These are phyloP conservation scores for Mucor sp. DNA, from an alignment of 371 early-diverging fungal species.

Conservation along the genomic window DNA sequence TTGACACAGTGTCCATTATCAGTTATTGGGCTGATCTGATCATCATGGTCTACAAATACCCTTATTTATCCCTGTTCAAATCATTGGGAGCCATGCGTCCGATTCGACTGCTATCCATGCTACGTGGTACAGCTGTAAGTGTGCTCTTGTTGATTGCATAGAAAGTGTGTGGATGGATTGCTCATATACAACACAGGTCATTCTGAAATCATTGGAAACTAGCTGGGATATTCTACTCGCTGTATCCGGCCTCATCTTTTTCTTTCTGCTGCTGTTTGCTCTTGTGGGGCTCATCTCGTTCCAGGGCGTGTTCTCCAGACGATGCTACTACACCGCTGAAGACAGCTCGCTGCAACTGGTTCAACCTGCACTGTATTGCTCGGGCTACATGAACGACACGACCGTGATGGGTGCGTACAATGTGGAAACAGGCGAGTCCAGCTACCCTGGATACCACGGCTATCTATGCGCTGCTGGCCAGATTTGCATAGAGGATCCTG, in stretches of 20 bases:
- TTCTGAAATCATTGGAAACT: slow-evolving; percentile 55
- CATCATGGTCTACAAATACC: slow-evolving; percentile 48
- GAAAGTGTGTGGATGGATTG: too few species aligned
- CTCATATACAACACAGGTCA: too few species aligned
- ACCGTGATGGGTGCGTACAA: slow-evolving; percentile 45
- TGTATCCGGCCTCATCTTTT: slow-evolving; percentile 56
- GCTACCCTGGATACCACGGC: slow-evolving; percentile 37
- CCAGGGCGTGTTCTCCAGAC: slow-evolving; percentile 54
- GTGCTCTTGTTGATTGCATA: too few species aligned
- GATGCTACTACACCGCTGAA: slow-evolving; percentile 39
- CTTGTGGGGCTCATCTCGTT: slow-evolving; percentile 57
- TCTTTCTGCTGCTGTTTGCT: slow-evolving; percentile 60
- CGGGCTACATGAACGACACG: slow-evolving; percentile 57
- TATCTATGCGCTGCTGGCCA: slow-evolving; percentile 47
- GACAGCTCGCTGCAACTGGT: slow-evolving; percentile 30
- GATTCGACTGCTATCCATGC: slow-evolving; percentile 47
- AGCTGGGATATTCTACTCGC: slow-evolving; percentile 56
- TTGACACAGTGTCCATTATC: slow-evolving; percentile 49
- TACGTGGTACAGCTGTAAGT: slow-evolving; percentile 55
- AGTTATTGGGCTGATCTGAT: slow-evolving; percentile 58
- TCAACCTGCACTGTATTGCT: slow-evolving; percentile 52
- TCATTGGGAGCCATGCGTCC: slow-evolving; percentile 54
- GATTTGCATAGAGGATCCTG: slow-evolving; percentile 48
- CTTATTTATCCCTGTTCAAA: slow-evolving; percentile 55
- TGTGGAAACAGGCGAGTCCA: slow-evolving; percentile 31